Percentiles rank a stretch among this genome's conserved stretches.
phyloP scores from a whole-genome alignment of 306 rosid species.

The Casuarina cunninghamiana region DNA sequence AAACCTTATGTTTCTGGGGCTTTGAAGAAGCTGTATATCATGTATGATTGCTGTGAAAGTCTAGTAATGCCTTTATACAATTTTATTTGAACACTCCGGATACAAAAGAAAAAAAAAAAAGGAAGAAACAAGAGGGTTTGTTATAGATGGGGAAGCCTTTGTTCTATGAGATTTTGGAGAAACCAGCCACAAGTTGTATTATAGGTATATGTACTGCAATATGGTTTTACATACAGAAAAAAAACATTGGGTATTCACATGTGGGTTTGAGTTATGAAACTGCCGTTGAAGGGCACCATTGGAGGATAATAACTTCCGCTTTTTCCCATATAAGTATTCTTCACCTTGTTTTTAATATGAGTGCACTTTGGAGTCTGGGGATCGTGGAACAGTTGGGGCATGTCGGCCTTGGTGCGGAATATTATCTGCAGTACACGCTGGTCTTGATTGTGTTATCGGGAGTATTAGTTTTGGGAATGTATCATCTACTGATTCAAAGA shows the following conservation, averaged over 20 bases:
- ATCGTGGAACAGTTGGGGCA: conserved; percentile 69
- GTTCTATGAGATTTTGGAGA: conserved; percentile 84
- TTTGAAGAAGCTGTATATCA: conserved; percentile 16
- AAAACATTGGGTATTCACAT: conserved; percentile 86
- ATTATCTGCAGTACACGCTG: conserved; percentile 91
- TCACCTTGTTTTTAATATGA: conserved; percentile 96
- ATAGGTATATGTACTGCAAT: conserved; percentile 83
- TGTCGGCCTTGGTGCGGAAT: conserved; percentile 77
- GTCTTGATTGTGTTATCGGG: conserved; percentile 83
- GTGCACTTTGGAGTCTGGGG: conserved; percentile 98
- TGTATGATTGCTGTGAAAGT: conserved; percentile 28
- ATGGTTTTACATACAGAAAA: conserved; percentile 94
- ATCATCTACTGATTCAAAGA: conserved; percentile 77
- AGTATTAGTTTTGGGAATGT: conserved; percentile 66
- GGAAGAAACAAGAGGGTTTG: conserved; percentile 13
- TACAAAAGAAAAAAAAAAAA: background rate
- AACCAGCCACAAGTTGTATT: conserved; percentile 82
- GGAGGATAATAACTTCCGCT: conserved; percentile 93
- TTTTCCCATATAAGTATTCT: conserved; percentile 87
- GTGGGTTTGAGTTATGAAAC: conserved; percentile 94
- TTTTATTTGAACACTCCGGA: conserved; percentile 10
- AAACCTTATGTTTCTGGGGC: conserved; percentile 29
- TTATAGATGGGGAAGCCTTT: conserved; percentile 85
- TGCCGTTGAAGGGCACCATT: conserved; percentile 83
- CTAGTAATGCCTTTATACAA: conserved; percentile 18